Percentiles rank a stretch among this genome's conserved stretches.
phyloP scores from a whole-genome alignment of 495 filamentous ascomycete species.

The Podospora didyma region DNA sequence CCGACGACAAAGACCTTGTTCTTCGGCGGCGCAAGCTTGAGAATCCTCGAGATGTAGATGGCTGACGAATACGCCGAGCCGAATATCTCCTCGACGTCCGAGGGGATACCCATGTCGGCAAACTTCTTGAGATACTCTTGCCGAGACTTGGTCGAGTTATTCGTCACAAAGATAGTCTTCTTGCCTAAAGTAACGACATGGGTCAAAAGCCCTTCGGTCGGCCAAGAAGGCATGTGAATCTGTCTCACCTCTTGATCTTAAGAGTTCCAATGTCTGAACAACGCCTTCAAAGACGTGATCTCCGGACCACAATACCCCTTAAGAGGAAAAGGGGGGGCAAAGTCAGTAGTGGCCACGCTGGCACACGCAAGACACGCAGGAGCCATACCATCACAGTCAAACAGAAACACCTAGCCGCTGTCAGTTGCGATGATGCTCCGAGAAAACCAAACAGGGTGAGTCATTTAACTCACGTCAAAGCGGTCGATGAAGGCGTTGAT shows the following conservation, averaged over 20 bases:
- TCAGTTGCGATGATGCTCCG: slow-evolving; percentile 1
- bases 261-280: slow-evolving; percentile 74
- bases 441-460: neutral
- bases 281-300: slow-evolving; percentile 81
- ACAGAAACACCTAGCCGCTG: slow-evolving; percentile 70
- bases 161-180: slow-evolving; percentile 92
- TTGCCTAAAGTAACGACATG: slow-evolving; percentile 56
- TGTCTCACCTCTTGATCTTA: slow-evolving; percentile 68
- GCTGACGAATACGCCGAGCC: slow-evolving; percentile 91
- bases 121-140: slow-evolving; percentile 90
- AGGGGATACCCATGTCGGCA: slow-evolving; percentile 73
- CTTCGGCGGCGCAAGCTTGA: slow-evolving; percentile 68
- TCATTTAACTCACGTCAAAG: slow-evolving; percentile 72
- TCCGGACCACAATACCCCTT: slow-evolving; percentile 95
- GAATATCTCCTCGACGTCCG: slow-evolving; percentile 84
- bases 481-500: slow-evolving; percentile 79
- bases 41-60: slow-evolving; percentile 92
- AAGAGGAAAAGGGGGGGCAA: slow-evolving; percentile 16
- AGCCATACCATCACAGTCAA: slow-evolving; percentile 92
- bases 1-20: slow-evolving; percentile 94
- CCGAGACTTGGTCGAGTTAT: slow-evolving; percentile 97
- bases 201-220: slow-evolving; percentile 10
- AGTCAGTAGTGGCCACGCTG: slow-evolving; percentile 3
- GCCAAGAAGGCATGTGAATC: neutral
- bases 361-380: neutral